A percentile compares a stretch with the other conserved stretches of the same genome.
Evolutionary conservation across 1,284 basidiomycete genomes (phyloP).

Genomic region (Marasmius tenuissimus): DNA sequence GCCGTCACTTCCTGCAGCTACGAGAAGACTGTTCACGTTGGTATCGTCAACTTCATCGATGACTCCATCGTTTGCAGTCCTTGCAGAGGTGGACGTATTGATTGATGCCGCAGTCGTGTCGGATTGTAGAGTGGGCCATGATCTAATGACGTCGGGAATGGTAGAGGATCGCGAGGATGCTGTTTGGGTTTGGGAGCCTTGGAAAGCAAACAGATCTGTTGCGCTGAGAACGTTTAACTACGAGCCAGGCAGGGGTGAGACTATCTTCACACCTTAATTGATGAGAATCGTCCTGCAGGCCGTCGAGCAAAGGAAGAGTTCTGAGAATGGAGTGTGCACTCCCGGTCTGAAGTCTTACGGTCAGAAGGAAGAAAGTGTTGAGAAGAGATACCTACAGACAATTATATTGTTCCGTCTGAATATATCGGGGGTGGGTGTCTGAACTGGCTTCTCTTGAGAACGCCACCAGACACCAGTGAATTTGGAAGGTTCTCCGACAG

Average conservation of each 20-base stretch:
- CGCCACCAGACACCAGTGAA: constrained; percentile 74
- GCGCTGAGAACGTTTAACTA: constrained; percentile 42
- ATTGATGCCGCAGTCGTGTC: constrained; percentile 63
- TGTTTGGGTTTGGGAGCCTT: constrained; percentile 56
- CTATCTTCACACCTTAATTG: constrained; percentile 52
- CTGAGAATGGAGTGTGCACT: constrained; percentile 70
- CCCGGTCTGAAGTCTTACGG: constrained; percentile 54
- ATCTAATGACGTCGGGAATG: constrained; percentile 55
- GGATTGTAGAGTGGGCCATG: constrained; percentile 66
- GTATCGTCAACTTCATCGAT: constrained; percentile 52
- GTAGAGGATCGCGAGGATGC: constrained; percentile 33
- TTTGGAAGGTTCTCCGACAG: constrained; percentile 18
- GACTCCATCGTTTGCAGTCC: constrained; percentile 34
- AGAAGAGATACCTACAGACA: constrained; percentile 39
- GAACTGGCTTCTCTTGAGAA: constrained; percentile 41
- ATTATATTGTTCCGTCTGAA: constrained; percentile 66
- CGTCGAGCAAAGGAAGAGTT: constrained; percentile 68
- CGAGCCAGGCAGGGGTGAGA: constrained; percentile 13
- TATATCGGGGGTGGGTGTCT: constrained; percentile 60
- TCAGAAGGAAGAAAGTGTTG: constrained; percentile 1
- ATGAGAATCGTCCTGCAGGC: constrained; percentile 61
- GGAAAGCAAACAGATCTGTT: constrained; percentile 76
- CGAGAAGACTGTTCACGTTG: constrained; percentile 63
- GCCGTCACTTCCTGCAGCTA: constrained; percentile 57
- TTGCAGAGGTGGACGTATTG: constrained; percentile 34